Evolutionary conservation across 1,284 basidiomycete genomes (phyloP).

Genomic region (Boletellus deceptivus): DNA sequence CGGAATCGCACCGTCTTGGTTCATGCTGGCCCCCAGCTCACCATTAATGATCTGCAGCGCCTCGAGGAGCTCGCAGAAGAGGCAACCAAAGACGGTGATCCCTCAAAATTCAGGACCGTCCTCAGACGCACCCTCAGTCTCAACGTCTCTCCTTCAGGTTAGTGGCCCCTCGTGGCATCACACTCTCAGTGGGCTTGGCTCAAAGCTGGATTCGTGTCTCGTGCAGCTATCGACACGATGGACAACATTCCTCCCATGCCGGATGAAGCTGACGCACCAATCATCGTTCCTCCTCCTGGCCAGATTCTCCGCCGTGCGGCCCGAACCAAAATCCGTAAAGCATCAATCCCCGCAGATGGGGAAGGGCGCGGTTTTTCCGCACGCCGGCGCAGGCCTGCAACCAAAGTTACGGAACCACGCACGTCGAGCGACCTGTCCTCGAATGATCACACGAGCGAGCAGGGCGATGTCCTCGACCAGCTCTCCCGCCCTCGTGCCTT

Average conservation of each 20-base stretch:
- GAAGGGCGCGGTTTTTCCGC: constrained; percentile 75
- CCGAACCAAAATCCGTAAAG: constrained; percentile 93
- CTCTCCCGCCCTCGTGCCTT: constrained; percentile 41
- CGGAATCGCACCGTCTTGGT: constrained; percentile 65
- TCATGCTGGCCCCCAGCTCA: constrained; percentile 71
- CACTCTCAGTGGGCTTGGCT: constrained; percentile 18
- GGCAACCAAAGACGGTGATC: constrained; percentile 80
- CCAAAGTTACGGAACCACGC: constrained; percentile 39
- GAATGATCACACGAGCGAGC: constrained; percentile 58
- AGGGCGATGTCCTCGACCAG: constrained; percentile 46
- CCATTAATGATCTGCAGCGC: constrained; percentile 89
- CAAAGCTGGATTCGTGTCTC: constrained; percentile 11
- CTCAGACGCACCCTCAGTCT: constrained; percentile 87
- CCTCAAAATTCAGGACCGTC: constrained; percentile 77
- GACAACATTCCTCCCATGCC: constrained; percentile 62
- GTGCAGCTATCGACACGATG: constrained; percentile 61
- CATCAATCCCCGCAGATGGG: constrained; percentile 63
- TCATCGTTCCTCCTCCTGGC: constrained; percentile 85
- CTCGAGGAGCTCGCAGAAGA: constrained; percentile 92
- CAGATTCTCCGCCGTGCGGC: constrained; percentile 89
- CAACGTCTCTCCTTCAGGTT: constrained; percentile 82
- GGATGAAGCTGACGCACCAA: constrained; percentile 84
- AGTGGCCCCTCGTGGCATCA: constrained; percentile 36
- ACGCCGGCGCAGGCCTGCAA: constrained; percentile 36
- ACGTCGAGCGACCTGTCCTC: constrained; percentile 65